Base-by-base conservation (phyloP, 139 green algal species). In the Chlorella sorokiniana region DNA sequence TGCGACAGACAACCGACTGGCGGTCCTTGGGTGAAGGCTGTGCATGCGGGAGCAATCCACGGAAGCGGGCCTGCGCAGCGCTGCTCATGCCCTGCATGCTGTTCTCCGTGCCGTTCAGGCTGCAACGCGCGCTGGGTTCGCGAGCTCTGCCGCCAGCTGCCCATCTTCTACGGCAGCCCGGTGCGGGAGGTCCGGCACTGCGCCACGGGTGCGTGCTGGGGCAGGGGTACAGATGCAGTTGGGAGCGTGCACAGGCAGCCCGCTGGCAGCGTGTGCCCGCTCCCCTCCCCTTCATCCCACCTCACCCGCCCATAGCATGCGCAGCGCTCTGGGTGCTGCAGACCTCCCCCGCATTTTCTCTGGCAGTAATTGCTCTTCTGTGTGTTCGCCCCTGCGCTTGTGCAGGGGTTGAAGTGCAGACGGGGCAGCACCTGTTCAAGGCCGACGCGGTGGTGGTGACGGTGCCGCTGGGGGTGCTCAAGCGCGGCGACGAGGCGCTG, bases 381-480 rank as follows among this genome's bases (percentile, higher is more conserved):
- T 16, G 29, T 41, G 2, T 2, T 29, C 31, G 38, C 65, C 6
- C 4, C 40, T 6, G 41, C 42, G 27, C n/a, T 20, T 3, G 25
- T 65, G 76, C 70, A 20, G 90, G 93, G 31, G 90, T 93, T 5
- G 79, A 64, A 1, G 87, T 97, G 42, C 86, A 89, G 70, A 94
- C 93, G 1, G 76, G 64, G 31, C 61, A 35, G 18, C 68, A 76
- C 40, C 61, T 22, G 18, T 90, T 86, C n/a, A 38, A 67, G 77
- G 94, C 89, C 18, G 88, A 96, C 82, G 94, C 92, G 5, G 93
- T 84, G n/a, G 59, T 98, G 37, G 90, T 98, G 20, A 97, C 94
- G 0, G 82, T 98, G 8, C 94, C 96, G 0, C 88, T 99, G 65
- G 96, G 96, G 0, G 93, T 98, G 33, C 89, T 99, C 33, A 98